Base-by-base conservation (phyloP, 192 early-diverging fungal species). In the Pilaira anomala region DNA sequence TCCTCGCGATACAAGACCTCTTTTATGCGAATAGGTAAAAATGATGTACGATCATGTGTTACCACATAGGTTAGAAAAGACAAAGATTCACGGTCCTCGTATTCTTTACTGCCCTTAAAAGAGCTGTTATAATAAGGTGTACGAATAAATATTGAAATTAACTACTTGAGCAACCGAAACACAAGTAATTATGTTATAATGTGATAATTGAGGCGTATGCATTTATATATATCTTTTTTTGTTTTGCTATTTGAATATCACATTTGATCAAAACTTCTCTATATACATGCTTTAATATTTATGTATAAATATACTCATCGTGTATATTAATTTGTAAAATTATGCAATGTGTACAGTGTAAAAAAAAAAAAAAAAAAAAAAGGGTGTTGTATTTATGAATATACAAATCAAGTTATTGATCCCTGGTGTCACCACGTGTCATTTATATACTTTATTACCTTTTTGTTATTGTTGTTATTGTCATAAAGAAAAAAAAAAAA, bases 21-120 rank as follows among this genome's bases (percentile, higher is more conserved):
- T 68, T 11, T 16, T 68, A 3, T 74, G 73, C 49, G 73, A 74
- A 0, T 74, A 67, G 73, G 73, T 69, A 11, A 39, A 28, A 26
- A 68, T 74, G 44, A 48, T 69, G 56, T 74, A 74, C 59, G 67
- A 69, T 28, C 56, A 74, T 33, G 58, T 74, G 25, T 48, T 74
- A 8, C 73, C 73, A 25, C 36, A 44, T 22, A 46, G 73, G 22
- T 26, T 74, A 26, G 73, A 66, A 26, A 65, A 56, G 25, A 65
- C 65, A 16, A 65, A 62, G 30, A 50, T 66, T 0, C 19, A 72
- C 46, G 70, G 70, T 25, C 59, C 70, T 19, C 58, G 65, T 42
- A 39, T 66, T 11, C 45, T 62, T 16, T 72, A 72, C 49, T 40
- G 70, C 16, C 70, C 70, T 52, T 72, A 58, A 46, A 33, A 28